Evolutionary conservation across 2,329 filamentous ascomycete genomes (phyloP).

Genomic region (Venturia pyrina): DNA sequence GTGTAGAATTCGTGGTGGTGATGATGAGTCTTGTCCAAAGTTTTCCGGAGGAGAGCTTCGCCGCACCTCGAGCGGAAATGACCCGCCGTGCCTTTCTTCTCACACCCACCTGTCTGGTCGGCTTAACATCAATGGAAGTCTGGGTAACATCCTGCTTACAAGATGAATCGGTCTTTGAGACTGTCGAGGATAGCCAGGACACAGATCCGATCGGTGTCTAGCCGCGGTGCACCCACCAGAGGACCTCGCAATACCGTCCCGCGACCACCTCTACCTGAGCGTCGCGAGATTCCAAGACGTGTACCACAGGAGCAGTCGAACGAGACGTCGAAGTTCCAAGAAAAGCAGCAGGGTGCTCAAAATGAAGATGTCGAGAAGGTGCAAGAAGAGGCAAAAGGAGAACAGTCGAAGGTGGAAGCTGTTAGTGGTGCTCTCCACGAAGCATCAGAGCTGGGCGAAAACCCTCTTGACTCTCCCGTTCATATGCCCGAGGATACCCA

Average conservation of each 20-base stretch:
- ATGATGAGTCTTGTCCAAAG: background rate
- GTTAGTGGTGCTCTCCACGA: conserved; percentile 36
- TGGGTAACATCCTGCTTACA: background rate
- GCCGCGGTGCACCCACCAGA: conserved; percentile 18
- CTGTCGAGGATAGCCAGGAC: conserved; percentile 19
- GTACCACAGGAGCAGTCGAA: conserved; percentile 6
- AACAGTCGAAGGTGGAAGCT: conserved; percentile 29
- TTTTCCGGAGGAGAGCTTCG: conserved; percentile 1
- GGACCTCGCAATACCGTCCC: conserved; percentile 20
- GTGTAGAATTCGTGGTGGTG: background rate
- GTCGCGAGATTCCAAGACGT: background rate
- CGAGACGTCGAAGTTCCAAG: background rate
- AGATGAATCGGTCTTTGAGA: conserved; percentile 17
- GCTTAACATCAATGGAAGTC: background rate
- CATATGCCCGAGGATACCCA: conserved; percentile 51
- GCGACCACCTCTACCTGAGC: conserved; percentile 16
- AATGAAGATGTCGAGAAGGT: background rate
- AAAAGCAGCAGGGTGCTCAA: conserved; percentile 5
- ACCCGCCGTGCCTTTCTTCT: background rate
- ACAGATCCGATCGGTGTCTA: background rate
- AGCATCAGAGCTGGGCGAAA: conserved; percentile 28
- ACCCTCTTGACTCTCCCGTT: conserved; percentile 48
- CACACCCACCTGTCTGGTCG: background rate
- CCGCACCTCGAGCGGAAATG: background rate
- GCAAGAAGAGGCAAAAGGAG: conserved; percentile 16